phyloP scores from a whole-genome alignment of 805 yeast species.

The Kuraishia piskuri region DNA sequence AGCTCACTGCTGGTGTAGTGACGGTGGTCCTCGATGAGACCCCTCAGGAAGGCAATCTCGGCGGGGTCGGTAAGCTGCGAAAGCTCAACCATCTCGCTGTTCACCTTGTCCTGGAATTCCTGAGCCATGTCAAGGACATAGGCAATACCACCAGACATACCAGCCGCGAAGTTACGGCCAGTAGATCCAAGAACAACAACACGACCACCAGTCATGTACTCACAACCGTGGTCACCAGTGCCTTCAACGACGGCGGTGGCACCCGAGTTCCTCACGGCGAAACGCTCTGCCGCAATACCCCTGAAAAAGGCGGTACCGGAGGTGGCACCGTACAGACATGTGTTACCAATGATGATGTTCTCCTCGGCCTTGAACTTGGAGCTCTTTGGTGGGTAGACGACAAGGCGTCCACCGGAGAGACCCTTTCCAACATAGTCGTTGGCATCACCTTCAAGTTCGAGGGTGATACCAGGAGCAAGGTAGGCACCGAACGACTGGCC shows the following conservation, averaged over 20 bases:
- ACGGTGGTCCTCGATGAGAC: conserved; percentile 88
- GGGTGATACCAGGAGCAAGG: conserved; percentile 91
- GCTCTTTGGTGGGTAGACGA: conserved; percentile 84
- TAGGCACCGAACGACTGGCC: conserved; percentile 99
- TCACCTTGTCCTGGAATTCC: conserved; percentile 75
- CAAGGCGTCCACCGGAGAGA: conserved; percentile 87
- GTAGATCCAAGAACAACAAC: conserved; percentile 88
- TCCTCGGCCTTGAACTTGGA: conserved; percentile 89
- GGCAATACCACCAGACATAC: conserved; percentile 99
- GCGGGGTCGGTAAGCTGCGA: conserved; percentile 72
- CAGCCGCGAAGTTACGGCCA: conserved; percentile 93
- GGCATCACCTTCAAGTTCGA: conserved; percentile 94
- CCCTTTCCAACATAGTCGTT: conserved; percentile 98
- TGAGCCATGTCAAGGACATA: conserved; percentile 94
- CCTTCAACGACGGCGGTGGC: conserved; percentile 96
- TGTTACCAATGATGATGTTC: conserved; percentile 93
- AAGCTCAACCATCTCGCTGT: conserved; percentile 75
- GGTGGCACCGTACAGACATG: conserved; percentile 97
- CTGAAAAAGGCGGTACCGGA: conserved; percentile 89
- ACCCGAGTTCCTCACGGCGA: conserved; percentile 97
- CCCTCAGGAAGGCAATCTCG: conserved; percentile 91
- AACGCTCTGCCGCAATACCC: conserved; percentile 98
- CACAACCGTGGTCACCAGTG: conserved; percentile 98
- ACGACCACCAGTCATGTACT: conserved; percentile 99
- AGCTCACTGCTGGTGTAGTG: conserved; percentile 91